Percentiles rank a stretch among this genome's conserved stretches.
Evolutionary conservation across 2,329 filamentous ascomycete genomes (phyloP).

Genomic region (Alternaria brassicicola): DNA sequence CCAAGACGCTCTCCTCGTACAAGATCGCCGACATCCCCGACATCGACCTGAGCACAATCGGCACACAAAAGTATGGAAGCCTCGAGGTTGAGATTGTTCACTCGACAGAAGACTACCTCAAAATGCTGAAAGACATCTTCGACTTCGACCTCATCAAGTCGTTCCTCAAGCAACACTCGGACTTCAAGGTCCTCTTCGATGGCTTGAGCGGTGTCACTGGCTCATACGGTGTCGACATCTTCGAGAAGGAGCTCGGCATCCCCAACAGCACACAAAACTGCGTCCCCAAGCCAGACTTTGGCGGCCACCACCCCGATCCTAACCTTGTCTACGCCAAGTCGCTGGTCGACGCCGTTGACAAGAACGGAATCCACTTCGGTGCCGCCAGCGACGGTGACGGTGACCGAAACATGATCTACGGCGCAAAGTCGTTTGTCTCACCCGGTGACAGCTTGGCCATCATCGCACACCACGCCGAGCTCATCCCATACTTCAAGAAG

Average conservation of each 20-base stretch:
- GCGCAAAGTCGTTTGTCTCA: constrained; percentile 93
- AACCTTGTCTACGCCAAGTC: constrained; percentile 97
- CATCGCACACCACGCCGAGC: constrained; percentile 93
- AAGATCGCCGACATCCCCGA: constrained; percentile 88
- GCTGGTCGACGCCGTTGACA: constrained; percentile 91
- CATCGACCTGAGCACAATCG: constrained; percentile 81
- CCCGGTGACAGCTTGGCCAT: constrained; percentile 97
- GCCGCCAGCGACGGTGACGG: constrained; percentile 96
- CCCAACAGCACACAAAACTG: constrained; percentile 88
- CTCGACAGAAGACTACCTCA: constrained; percentile 87
- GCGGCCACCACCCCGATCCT: constrained; percentile 94
- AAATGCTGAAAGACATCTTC: constrained; percentile 98
- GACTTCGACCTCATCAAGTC: constrained; percentile 95
- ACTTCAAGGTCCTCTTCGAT: constrained; percentile 98
- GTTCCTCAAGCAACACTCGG: constrained; percentile 83
- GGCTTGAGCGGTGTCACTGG: constrained; percentile 94
- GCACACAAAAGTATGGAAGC: constrained; percentile 79
- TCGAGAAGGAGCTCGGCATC: constrained; percentile 89
- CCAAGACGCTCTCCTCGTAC: constrained; percentile 89
- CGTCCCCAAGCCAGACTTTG: constrained; percentile 89
- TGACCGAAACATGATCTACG: constrained; percentile 99
- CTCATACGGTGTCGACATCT: constrained; percentile 92
- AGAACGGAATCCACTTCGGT: constrained; percentile 90
- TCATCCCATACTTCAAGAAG: constrained; percentile 98
- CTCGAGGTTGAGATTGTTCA: constrained; percentile 96